Base-by-base conservation (phyloP, 164 flowering plant species). In the Annona cherimola region DNA sequence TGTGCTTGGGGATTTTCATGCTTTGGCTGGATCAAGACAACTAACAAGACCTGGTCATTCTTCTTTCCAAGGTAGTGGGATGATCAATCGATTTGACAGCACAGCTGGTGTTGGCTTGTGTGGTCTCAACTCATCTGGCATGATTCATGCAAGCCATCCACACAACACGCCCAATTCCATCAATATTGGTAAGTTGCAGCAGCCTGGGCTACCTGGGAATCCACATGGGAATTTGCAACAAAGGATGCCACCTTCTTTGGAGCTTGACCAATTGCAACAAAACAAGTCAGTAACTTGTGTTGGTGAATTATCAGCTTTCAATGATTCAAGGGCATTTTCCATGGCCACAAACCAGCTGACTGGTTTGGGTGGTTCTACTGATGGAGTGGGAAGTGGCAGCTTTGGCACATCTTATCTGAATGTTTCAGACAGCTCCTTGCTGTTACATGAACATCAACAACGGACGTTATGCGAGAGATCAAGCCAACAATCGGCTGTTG, bases 61-160 rank as follows among this genome's bases (percentile, higher is more conserved):
- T 50, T 78, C 91, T 26, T 86, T 82, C 61, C 63, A 80, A 54
- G 74, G 84, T 0, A 77, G 81, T 66, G 89, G 88, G 59, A 84
- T 90, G 83, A 79, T 90, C 63, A 83, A 88, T 60, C 85, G 92
- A 77, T 74, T 89, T 69, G 88, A 88, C 74, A 66, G 86, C 9
- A 78, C 92, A n/a, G 20, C 85, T 54, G 76, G 84, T 71, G 77
- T 88, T 72, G 81, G 74, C 68, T 63, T 86, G 42, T 81, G 76
- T 42, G 88, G 88, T 63, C 82, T 85, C 65, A 6, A 83, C 46
- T 61, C 84, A 11, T 74, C 97, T 66, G 81, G 84, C 59, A 59
- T 87, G 71, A 69, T 88, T 61, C 96, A 83, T 75, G 75, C 82
- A 5, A 74, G 81, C 50, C 83, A 71, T 44, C 19, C 79, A 66